Evolutionary conservation across 2,329 filamentous ascomycete genomes (phyloP), one percentile per base, ranked within the genome.

Genomic region (Verticillium dahliae): DNA sequence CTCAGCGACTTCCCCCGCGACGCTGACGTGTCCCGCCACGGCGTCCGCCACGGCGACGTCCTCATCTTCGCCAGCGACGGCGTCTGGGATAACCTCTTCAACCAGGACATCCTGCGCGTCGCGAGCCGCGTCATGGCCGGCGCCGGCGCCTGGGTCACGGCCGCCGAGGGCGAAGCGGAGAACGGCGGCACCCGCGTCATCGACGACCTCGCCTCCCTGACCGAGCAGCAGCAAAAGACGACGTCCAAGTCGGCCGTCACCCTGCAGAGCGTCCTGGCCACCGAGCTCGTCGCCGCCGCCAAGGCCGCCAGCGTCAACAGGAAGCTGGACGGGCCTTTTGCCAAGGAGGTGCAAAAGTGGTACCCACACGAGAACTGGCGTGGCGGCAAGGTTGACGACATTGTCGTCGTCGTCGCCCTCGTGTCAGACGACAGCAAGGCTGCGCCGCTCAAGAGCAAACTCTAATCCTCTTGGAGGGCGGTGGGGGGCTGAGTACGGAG

Each of bases 311-410:
- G 93, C 71, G 75, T 91, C 62, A 92, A 97, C 75, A 85, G 82
- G 57, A 91, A 90, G 69, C 79, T 91, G 59, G 91, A 98, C 73
- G 92, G 94, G 0, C 95, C 95, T 0, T 99, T 99, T 74, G 92
- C 95, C 50, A 97, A 91, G 75, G 92, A 97, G 74, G 92, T 97
- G 22, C 91, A 95, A 72, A 90, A 88, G 70, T 88, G 90, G 71
- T 96, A 91, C 68, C 94, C 95, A 0, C 81, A 88, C 41, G 94
- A 98, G 74, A 85, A 87, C 62, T 99, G 91, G 86, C 87, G 87
- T 62, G 95, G 95, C 62, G 95, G 95, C 59, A 99, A 99, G 75
- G 85, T 96, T 22, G 95, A 99, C 72, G 95, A 99, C 74, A 97
- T 99, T 62, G 94, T 92, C 69, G 92, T 92, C 4, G 80, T 99